Percentiles rank a stretch among this genome's conserved stretches.
These are phyloP conservation scores for Scedosporium aurantiacum DNA, from an alignment of 2,329 filamentous ascomycete genomes.

Conservation along the genomic window DNA sequence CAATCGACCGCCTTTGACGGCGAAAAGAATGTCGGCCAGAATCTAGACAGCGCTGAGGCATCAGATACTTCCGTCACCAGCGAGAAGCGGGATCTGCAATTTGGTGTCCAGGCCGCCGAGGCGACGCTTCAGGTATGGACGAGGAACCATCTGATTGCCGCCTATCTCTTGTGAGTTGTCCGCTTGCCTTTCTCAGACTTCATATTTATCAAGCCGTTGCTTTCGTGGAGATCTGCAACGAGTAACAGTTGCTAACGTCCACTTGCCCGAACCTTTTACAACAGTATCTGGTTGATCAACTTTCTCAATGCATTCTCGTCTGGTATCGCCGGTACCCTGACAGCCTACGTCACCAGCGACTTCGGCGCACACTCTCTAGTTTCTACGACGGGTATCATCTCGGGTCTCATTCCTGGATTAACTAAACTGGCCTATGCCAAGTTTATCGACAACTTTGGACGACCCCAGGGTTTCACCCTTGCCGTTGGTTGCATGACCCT, in stretches of 20 bases:
- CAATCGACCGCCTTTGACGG: neutral
- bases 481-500: slow-evolving; percentile 39
- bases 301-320: slow-evolving; percentile 29
- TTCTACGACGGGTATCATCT: slow-evolving; percentile 40
- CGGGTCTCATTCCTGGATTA: slow-evolving; percentile 45
- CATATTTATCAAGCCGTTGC: neutral
- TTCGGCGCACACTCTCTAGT: slow-evolving; percentile 44
- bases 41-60: neutral
- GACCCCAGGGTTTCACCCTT: slow-evolving; percentile 49
- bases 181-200: neutral
- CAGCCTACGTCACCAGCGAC: slow-evolving; percentile 36
- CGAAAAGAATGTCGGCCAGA: neutral
- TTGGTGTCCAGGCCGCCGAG: slow-evolving; percentile 28
- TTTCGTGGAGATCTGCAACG: neutral
- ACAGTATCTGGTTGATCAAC: slow-evolving; percentile 33
- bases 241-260: neutral
- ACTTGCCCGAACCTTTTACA: neutral
- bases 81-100: slow-evolving; percentile 12
- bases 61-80: neutral
- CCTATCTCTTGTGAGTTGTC: slow-evolving; percentile 20
- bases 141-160: slow-evolving; percentile 22
- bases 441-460: slow-evolving; percentile 55
- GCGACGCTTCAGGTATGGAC: slow-evolving; percentile 29
- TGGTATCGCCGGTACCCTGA: slow-evolving; percentile 26
- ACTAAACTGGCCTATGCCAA: slow-evolving; percentile 56